Percentiles rank a stretch among this genome's conserved stretches.
These are phyloP conservation scores for Trichosporon coremiiforme DNA, from an alignment of 1,284 basidiomycete genomes.

Conservation along the genomic window DNA sequence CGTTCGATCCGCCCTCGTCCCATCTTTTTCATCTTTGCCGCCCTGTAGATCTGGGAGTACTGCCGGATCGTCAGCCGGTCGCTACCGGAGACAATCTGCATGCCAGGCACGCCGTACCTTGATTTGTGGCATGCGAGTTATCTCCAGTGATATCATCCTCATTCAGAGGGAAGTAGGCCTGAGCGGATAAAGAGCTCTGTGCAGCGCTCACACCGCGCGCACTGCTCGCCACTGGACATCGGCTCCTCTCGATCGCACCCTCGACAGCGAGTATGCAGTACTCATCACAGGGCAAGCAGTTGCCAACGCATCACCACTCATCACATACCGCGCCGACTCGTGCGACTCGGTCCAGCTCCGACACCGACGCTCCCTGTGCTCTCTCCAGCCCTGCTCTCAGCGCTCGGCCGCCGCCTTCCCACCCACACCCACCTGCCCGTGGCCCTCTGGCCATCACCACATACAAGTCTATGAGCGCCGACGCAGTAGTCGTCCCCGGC, in stretches of 20 bases:
- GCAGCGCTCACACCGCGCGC: neutral
- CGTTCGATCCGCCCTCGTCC: slow-evolving; percentile 12
- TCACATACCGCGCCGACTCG: neutral
- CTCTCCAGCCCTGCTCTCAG: neutral
- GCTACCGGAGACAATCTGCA: too few relatives aligned
- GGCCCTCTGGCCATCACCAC: too few relatives aligned
- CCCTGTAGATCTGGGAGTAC: too few relatives aligned
- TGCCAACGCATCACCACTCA: neutral
- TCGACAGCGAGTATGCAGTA: too few relatives aligned
- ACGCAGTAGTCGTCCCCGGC: neutral
- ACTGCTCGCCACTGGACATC: neutral
- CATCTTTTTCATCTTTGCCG: neutral
- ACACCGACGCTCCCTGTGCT: neutral
- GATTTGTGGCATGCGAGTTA: neutral
- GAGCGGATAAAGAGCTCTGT: neutral
- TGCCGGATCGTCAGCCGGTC: neutral
- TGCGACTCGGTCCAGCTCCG: neutral
- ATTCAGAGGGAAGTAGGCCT: neutral
- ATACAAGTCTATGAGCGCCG: neutral
- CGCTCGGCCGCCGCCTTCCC: neutral
- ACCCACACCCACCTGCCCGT: too few relatives aligned
- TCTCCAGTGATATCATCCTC: neutral
- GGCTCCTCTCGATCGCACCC: neutral
- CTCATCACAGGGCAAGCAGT: neutral
- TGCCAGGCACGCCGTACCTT: neutral